Conservation (phyloP, 306 rosid species). For the Prunus fruticosa region DNA sequence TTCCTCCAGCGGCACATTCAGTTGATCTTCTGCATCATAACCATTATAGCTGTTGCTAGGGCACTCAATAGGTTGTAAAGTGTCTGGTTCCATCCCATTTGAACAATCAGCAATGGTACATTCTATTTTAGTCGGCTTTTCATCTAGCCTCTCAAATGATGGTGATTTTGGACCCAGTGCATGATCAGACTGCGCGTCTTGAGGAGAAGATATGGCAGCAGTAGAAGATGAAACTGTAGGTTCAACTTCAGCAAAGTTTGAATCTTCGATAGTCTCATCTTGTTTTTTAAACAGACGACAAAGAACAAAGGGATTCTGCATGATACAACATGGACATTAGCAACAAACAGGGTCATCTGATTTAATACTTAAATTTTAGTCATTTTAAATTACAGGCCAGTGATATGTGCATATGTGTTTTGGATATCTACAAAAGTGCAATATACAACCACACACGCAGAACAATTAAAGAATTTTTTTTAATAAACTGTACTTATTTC, state of each 20-base stretch:
- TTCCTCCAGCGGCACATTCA: slow-evolving; percentile 21
- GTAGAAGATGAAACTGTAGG: slow-evolving; percentile 44
- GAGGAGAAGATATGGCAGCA: slow-evolving; percentile 47
- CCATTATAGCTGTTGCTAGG: slow-evolving; percentile 32
- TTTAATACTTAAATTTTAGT: background rate
- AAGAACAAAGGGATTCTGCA: slow-evolving; percentile 79
- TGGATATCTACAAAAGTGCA: background rate
- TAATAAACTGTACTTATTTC: background rate
- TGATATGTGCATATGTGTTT: slow-evolving; percentile 1
- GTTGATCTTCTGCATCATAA: slow-evolving; percentile 26
- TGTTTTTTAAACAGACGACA: slow-evolving; percentile 85
- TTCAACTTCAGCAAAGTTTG: slow-evolving; percentile 51
- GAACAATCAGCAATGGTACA: slow-evolving; percentile 23
- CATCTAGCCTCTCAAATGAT: slow-evolving; percentile 38
- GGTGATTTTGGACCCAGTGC: slow-evolving; percentile 43
- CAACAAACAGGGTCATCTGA: background rate
- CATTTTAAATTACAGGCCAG: background rate
- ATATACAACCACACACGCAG: background rate
- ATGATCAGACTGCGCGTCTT: slow-evolving; percentile 44
- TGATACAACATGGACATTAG: background rate
- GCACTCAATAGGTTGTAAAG: slow-evolving; percentile 32
- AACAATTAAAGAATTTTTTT: background rate
- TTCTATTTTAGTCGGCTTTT: slow-evolving; percentile 19
- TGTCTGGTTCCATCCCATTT: slow-evolving; percentile 47
- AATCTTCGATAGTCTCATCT: slow-evolving; percentile 59